Evolutionary conservation across 495 filamentous ascomycete species (phyloP).

Genomic region (Copromyces sp.): DNA sequence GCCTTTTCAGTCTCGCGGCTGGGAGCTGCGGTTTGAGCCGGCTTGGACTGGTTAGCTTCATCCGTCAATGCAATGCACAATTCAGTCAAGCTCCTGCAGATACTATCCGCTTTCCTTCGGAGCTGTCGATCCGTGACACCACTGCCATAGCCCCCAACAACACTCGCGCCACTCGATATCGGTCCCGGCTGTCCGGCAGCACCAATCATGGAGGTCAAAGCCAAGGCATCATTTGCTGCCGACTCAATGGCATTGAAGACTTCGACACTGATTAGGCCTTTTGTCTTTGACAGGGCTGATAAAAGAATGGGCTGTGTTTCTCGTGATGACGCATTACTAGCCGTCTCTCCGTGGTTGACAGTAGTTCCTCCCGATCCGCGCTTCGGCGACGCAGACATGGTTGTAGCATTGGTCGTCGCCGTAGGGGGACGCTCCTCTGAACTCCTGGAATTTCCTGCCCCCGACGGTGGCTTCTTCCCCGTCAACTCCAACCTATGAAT

Average conservation of each 20-base stretch:
- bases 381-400: slow-evolving; percentile 79
- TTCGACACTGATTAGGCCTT: slow-evolving; percentile 51
- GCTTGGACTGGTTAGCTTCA: slow-evolving; percentile 26
- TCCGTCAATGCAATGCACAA: slow-evolving; percentile 79
- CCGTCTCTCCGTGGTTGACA: slow-evolving; percentile 21
- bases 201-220: slow-evolving; percentile 64
- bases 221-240: slow-evolving; percentile 70
- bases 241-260: slow-evolving; percentile 74
- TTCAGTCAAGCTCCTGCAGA: slow-evolving; percentile 89
- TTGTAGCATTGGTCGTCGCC: slow-evolving; percentile 88
- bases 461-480: slow-evolving; percentile 72
- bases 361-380: slow-evolving; percentile 40
- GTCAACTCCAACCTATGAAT: slow-evolving; percentile 88
- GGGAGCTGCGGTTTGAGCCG: slow-evolving; percentile 21
- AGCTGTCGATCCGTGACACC: slow-evolving; percentile 66
- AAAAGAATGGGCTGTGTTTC: slow-evolving; percentile 70
- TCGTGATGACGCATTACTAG: slow-evolving; percentile 15
- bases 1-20: slow-evolving; percentile 18
- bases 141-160: slow-evolving; percentile 42
- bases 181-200: slow-evolving; percentile 49
- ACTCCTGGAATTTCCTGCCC: slow-evolving; percentile 62
- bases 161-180: slow-evolving; percentile 50
- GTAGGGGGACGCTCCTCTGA: slow-evolving; percentile 78
- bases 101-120: slow-evolving; percentile 79
- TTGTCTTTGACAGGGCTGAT: slow-evolving; percentile 69